Evolutionary conservation across 345 rosid species (phyloP), one percentile per base, ranked within the genome.

Genomic region (Lenwebbia sp.): DNA sequence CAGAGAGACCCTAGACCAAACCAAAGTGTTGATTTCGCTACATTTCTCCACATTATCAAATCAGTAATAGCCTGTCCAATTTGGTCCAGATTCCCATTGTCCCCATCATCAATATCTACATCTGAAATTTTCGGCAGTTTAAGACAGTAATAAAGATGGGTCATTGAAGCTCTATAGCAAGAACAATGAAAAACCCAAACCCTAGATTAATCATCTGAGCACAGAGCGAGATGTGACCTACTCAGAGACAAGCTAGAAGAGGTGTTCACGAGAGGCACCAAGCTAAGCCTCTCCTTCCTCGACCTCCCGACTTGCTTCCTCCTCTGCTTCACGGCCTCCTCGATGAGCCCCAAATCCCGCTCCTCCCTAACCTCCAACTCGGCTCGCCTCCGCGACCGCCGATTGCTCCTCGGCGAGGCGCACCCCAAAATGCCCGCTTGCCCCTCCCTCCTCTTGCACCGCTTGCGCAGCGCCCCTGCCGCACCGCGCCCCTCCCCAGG

Each of bases 11-110:
- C 98, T 17, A 97, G 85, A 47, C 98, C 99, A 84, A 95, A 95
- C 98, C 99, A 96, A 82, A 96, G 93, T 41, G 94, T 95, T 53
- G 99, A 94, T 86, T 93, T 96, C 12, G 98, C 95, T 84, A 87
- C 92, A 88, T 96, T 98, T 86, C 89, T 94, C 99, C 99, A 96
- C 96, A 94, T 91, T 22, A 94, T 82, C 90, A 97, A 84, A 88
- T 96, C 98, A 84, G 55, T 83, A 30, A 96, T 56, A 30, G 89
- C 85, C 89, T 92, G 91, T 50, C 91, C 92, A 28, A 96, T 89
- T 86, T 88, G 86, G 82, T 95, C 94, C 75, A 95, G 88, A 87
- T 92, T 93, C 76, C 92, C 89, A 54, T 89, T 90, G 83, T 92
- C 89, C 49, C 86, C 91, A 84, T 91, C 94, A 86, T 88, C 94